Conservation (phyloP, 2,329 filamentous ascomycete species). For the Ophiostoma montium region DNA sequence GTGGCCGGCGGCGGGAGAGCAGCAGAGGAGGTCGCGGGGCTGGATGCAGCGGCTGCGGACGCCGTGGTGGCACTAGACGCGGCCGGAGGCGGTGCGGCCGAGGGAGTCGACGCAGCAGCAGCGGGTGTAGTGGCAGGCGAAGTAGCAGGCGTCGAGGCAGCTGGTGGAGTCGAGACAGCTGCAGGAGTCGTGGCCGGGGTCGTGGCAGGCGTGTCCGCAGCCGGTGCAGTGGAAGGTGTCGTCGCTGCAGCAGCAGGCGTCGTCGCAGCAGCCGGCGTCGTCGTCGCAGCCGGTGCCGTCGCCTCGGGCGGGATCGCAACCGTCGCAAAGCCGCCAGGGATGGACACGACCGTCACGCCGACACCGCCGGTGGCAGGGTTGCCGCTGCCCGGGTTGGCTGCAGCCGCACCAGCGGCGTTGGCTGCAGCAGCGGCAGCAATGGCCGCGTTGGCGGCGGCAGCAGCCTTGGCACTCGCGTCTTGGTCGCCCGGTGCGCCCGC, state of each 20-base stretch:
- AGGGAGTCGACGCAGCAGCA: neutral
- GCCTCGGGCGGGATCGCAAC: constrained; percentile 6
- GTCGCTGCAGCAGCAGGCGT: neutral
- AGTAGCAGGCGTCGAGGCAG: neutral
- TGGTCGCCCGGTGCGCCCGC: neutral
- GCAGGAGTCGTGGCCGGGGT: neutral
- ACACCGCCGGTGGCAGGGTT: constrained; percentile 7
- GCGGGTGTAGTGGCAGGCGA: neutral
- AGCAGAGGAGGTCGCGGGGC: neutral
- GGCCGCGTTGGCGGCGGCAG: neutral
- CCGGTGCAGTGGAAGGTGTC: constrained; percentile 1
- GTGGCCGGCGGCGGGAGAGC: neutral
- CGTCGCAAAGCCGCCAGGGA: constrained; percentile 9
- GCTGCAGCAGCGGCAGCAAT: neutral
- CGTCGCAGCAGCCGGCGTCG: constrained; percentile 1
- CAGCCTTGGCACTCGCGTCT: neutral
- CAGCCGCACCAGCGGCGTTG: neutral
- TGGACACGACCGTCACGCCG: constrained; percentile 12
- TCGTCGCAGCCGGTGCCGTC: constrained; percentile 1
- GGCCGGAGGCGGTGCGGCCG: neutral
- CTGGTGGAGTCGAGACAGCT: neutral
- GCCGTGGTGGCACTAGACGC: neutral
- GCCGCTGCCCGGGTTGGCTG: neutral
- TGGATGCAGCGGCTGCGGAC: neutral
- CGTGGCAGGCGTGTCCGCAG: constrained; percentile 1